Conservation (phyloP, 768 basidiomycete genomes). For the Mycena floridula region DNA sequence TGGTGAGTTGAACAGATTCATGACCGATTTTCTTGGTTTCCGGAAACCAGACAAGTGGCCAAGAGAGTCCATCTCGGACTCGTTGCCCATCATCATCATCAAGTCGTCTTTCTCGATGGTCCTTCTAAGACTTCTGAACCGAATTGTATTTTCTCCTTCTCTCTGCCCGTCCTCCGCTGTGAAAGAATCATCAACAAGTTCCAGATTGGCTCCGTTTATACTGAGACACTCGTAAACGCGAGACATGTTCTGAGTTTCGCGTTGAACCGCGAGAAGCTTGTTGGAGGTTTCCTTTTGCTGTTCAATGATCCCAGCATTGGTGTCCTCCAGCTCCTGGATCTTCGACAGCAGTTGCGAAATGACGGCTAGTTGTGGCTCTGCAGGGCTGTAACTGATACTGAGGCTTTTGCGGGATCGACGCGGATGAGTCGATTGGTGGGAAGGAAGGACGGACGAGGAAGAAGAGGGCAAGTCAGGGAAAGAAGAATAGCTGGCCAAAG, state of each 20-base stretch:
- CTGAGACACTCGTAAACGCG: slow-evolving; percentile 65
- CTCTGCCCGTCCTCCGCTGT: slow-evolving; percentile 8
- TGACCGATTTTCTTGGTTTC: slow-evolving; percentile 35
- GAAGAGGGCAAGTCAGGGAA: neutral
- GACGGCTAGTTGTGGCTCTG: slow-evolving; percentile 40
- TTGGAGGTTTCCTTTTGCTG: slow-evolving; percentile 58
- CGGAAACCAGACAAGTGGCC: slow-evolving; percentile 8
- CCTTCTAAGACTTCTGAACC: slow-evolving; percentile 41
- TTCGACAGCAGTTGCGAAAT: slow-evolving; percentile 69
- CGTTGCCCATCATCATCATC: slow-evolving; percentile 6
- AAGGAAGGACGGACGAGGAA: neutral
- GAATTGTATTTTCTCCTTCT: slow-evolving; percentile 29
- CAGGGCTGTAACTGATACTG: slow-evolving; percentile 11
- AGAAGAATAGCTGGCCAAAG: neutral
- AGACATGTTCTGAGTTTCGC: slow-evolving; percentile 65
- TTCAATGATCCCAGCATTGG: slow-evolving; percentile 59
- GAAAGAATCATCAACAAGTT: slow-evolving; percentile 24
- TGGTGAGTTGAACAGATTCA: slow-evolving; percentile 35
- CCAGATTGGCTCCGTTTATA: slow-evolving; percentile 36
- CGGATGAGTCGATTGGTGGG: neutral
- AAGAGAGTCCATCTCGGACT: neutral
- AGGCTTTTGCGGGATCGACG: slow-evolving; percentile 6
- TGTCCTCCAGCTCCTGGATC: slow-evolving; percentile 71
- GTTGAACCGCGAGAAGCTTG: slow-evolving; percentile 63
- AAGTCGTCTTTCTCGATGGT: slow-evolving; percentile 29